A percentile compares a stretch with the other conserved stretches of the same genome.
phyloP scores from a whole-genome alignment of 805 yeast species.

The Yarrowia osloensis region DNA sequence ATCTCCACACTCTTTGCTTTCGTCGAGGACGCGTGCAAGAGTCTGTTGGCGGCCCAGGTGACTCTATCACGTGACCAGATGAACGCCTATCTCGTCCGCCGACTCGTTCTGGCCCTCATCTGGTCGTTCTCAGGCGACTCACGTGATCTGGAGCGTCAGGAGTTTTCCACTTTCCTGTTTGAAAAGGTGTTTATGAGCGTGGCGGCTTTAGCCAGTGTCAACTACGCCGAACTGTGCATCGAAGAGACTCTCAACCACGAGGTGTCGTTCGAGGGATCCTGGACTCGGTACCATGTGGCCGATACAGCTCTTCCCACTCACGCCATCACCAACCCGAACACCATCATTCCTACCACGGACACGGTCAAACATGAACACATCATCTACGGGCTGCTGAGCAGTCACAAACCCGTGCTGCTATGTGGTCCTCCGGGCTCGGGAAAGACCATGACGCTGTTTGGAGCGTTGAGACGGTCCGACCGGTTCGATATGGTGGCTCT shows the following conservation, averaged over 20 bases:
- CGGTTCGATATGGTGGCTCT: slow-evolving; percentile 63
- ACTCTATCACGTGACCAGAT: slow-evolving; percentile 39
- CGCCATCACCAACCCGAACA: slow-evolving; percentile 59
- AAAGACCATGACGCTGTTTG: slow-evolving; percentile 85
- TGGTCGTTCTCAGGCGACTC: slow-evolving; percentile 74
- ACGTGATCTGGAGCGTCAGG: slow-evolving; percentile 44
- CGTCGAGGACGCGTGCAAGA: slow-evolving; percentile 45
- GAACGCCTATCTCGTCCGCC: slow-evolving; percentile 34
- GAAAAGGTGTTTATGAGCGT: neutral
- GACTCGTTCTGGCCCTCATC: slow-evolving; percentile 44
- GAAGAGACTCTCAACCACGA: slow-evolving; percentile 47
- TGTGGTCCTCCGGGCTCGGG: slow-evolving; percentile 99
- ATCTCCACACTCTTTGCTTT: slow-evolving; percentile 48
- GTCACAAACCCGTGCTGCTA: slow-evolving; percentile 62
- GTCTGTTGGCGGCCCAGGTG: slow-evolving; percentile 36
- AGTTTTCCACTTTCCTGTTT: slow-evolving; percentile 43
- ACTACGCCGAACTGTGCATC: slow-evolving; percentile 29
- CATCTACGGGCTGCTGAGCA: slow-evolving; percentile 57
- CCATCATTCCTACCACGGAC: slow-evolving; percentile 77
- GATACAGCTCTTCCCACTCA: slow-evolving; percentile 55
- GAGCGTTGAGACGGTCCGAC: slow-evolving; percentile 61
- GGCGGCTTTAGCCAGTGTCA: neutral
- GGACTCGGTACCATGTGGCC: slow-evolving; percentile 52
- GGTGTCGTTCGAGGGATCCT: slow-evolving; percentile 49
- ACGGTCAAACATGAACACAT: slow-evolving; percentile 67